phyloP scores from a whole-genome alignment of 805 yeast genomes.

The Candida bentonensis region DNA sequence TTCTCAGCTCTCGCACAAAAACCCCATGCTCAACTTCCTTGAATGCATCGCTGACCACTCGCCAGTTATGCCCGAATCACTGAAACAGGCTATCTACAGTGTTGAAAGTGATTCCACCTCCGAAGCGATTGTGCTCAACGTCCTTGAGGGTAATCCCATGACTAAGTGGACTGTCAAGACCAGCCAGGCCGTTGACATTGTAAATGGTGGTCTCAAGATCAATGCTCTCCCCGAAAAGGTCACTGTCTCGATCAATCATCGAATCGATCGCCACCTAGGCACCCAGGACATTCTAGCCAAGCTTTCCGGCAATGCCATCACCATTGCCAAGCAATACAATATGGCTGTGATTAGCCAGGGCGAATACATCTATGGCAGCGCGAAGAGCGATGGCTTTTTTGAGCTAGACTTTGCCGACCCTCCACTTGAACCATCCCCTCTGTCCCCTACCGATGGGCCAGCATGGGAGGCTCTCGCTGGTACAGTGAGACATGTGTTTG shows the following conservation, averaged over 20 bases:
- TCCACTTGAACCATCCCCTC: slow-evolving; percentile 35
- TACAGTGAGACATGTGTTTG: slow-evolving; percentile 43
- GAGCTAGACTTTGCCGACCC: neutral
- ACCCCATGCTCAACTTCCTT: slow-evolving; percentile 44
- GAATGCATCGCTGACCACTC: slow-evolving; percentile 43
- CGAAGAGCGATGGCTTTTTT: neutral
- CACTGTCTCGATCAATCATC: slow-evolving; percentile 41
- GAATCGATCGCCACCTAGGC: slow-evolving; percentile 29
- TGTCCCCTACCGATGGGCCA: slow-evolving; percentile 21
- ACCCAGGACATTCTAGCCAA: neutral
- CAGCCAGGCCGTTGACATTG: slow-evolving; percentile 53
- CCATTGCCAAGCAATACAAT: neutral
- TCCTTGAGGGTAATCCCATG: slow-evolving; percentile 7
- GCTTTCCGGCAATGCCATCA: neutral
- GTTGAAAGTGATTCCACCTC: neutral
- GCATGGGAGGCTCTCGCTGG: slow-evolving; percentile 47
- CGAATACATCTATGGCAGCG: neutral
- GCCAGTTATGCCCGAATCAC: neutral
- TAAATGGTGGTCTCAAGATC: slow-evolving; percentile 59
- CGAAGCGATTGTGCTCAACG: neutral
- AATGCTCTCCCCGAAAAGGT: slow-evolving; percentile 64
- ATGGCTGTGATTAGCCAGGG: neutral
- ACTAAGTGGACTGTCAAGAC: slow-evolving; percentile 37
- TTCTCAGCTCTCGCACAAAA: slow-evolving; percentile 34
- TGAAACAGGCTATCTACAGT: neutral